These are phyloP conservation scores for Carex scoparia DNA, from an alignment of 176 grass and related monocot species.

Conservation along the genomic window DNA sequence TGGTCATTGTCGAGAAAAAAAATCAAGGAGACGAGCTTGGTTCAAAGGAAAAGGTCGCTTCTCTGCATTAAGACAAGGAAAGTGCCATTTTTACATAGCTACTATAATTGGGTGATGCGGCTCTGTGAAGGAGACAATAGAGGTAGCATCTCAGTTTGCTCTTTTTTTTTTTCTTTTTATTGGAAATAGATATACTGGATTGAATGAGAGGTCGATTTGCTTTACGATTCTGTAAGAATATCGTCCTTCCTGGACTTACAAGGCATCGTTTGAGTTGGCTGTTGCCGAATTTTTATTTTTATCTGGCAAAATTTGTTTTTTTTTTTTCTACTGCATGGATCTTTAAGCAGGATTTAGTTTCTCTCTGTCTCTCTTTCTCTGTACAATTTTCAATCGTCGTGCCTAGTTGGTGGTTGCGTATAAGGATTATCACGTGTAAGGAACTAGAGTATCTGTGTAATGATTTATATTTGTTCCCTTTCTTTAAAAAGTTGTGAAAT, in stretches of 20 bases:
- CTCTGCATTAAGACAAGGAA: background rate
- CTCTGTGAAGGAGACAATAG: background rate
- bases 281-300: background rate
- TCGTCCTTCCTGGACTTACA: background rate
- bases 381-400: background rate
- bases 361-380: background rate
- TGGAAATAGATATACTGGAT: background rate
- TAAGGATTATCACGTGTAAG: background rate
- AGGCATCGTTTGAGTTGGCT: background rate
- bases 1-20: background rate
- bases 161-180: background rate
- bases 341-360: background rate
- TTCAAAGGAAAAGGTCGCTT: background rate
- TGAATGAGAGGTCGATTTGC: background rate
- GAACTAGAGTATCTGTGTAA: too few species aligned
- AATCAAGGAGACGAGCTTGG: background rate
- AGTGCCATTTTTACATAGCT: background rate
- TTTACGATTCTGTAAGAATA: background rate
- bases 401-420: background rate
- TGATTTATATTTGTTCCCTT: too few species aligned
- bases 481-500: background rate
- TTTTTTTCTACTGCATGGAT: conserved; percentile 2
- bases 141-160: background rate
- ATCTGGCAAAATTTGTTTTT: background rate
- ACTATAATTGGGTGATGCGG: background rate